Conservation (phyloP, 768 basidiomycete species). For the Psilocybe sp. region DNA sequence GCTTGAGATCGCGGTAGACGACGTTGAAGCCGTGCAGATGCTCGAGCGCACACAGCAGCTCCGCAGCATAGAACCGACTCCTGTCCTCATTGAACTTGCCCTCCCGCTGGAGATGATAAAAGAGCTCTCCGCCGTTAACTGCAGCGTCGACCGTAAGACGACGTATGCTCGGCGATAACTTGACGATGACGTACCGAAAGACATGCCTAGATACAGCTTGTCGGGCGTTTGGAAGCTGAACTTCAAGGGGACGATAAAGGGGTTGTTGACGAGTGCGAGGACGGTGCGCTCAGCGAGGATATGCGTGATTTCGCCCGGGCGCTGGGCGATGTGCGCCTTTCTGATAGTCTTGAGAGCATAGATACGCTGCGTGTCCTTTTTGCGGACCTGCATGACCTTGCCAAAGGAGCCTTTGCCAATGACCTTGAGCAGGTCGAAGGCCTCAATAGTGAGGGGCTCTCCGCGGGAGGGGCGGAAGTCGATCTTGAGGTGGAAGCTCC, state of each 20-base stretch:
- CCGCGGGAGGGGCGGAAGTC: constrained; percentile 87
- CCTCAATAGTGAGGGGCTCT: constrained; percentile 89
- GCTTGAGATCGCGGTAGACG: constrained; percentile 96
- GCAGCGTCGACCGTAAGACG: neutral
- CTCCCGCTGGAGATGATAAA: constrained; percentile 96
- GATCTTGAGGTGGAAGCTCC: constrained; percentile 94
- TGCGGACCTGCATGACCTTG: constrained; percentile 99
- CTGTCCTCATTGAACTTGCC: constrained; percentile 94
- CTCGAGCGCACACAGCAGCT: constrained; percentile 90
- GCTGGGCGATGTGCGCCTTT: constrained; percentile 95
- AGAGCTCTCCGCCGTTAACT: constrained; percentile 98
- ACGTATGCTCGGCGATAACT: neutral
- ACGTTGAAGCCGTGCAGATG: constrained; percentile 98
- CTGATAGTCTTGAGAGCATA: constrained; percentile 98
- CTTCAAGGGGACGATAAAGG: constrained; percentile 98
- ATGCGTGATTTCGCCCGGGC: constrained; percentile 96
- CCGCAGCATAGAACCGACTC: constrained; percentile 97
- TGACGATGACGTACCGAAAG: constrained; percentile 65
- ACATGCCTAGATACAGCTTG: constrained; percentile 96
- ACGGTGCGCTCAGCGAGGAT: constrained; percentile 97
- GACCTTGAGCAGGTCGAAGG: constrained; percentile 95
- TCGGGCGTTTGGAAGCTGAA: constrained; percentile 99
- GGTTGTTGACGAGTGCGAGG: constrained; percentile 94
- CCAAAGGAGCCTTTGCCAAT: constrained; percentile 98
- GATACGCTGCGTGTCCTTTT: constrained; percentile 96